Evolutionary conservation across 139 green algal genomes (phyloP).

Genomic region (Raphidocelis subcapitata): DNA sequence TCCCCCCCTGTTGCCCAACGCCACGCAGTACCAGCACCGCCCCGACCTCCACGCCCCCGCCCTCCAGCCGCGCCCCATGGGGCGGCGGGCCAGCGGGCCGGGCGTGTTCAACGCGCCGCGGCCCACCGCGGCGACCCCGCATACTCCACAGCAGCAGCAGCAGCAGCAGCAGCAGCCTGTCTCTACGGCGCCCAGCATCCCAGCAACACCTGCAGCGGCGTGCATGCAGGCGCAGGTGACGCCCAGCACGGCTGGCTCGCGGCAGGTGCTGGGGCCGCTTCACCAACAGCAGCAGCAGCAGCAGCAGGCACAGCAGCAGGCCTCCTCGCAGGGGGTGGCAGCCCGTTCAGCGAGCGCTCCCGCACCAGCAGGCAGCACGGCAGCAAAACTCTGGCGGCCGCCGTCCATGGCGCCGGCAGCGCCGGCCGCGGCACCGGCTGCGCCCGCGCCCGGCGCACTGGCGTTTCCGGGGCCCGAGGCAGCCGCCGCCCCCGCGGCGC

Average conservation of each 20-base stretch:
- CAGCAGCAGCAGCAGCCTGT: not conserved
- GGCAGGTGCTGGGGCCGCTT: not conserved
- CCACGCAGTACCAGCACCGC: not conserved
- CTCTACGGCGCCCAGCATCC: not conserved
- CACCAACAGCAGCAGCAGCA: not conserved
- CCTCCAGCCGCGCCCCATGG: not conserved
- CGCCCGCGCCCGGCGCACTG: too few species aligned
- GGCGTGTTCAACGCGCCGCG: not conserved
- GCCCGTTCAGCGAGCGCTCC: not conserved
- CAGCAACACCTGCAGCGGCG: not conserved
- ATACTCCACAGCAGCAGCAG: not conserved
- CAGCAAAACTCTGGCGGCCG: not conserved
- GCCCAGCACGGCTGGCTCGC: not conserved
- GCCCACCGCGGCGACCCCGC: conserved; percentile 5
- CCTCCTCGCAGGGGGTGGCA: not conserved
- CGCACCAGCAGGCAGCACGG: not conserved
- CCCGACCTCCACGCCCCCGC: not conserved
- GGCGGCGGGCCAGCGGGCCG: not conserved
- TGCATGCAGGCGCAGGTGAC: not conserved
- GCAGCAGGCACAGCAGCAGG: not conserved
- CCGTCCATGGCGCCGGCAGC: too few species aligned
- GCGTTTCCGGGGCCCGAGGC: not conserved
- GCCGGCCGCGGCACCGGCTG: not conserved
- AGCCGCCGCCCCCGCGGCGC: not conserved
- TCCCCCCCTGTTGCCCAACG: not conserved